phyloP scores from a whole-genome alignment of 495 filamentous ascomycete genomes.

The Aspergillus steynii region DNA sequence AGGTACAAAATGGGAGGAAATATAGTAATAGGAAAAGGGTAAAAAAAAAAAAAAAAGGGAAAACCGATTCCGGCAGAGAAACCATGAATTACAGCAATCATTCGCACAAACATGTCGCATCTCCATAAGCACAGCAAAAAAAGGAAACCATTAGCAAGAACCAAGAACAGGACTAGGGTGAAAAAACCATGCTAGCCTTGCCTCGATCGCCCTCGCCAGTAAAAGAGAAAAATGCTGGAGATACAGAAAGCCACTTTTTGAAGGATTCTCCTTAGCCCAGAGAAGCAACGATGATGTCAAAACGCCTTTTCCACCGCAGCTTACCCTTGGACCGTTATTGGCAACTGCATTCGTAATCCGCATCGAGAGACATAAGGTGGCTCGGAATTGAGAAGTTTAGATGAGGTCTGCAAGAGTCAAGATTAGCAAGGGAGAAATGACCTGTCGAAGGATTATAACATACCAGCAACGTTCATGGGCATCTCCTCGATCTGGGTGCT shows the following conservation, averaged over 20 bases:
- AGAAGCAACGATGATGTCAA: slow-evolving; percentile 30
- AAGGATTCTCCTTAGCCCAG: slow-evolving; percentile 33
- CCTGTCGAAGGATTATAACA: slow-evolving; percentile 9
- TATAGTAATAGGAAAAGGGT: slow-evolving; percentile 22
- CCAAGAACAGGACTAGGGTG: neutral
- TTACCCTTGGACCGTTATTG: slow-evolving; percentile 32
- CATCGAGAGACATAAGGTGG: slow-evolving; percentile 39
- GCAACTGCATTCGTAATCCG: slow-evolving; percentile 47
- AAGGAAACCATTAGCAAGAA: slow-evolving; percentile 41
- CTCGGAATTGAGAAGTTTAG: slow-evolving; percentile 38
- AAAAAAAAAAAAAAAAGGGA: slow-evolving; percentile 26
- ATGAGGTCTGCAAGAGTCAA: slow-evolving; percentile 47
- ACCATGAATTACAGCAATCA: slow-evolving; percentile 45
- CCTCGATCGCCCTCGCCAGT: slow-evolving; percentile 11
- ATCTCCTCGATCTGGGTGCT: slow-evolving; percentile 65
- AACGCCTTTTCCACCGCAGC: slow-evolving; percentile 36
- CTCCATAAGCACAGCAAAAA: slow-evolving; percentile 43
- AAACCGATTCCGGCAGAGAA: slow-evolving; percentile 31
- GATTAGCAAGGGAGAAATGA: slow-evolving; percentile 10
- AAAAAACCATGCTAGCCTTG: neutral
- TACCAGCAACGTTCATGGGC: slow-evolving; percentile 62
- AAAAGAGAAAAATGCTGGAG: slow-evolving; percentile 38
- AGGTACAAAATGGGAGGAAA: slow-evolving; percentile 39
- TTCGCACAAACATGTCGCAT: slow-evolving; percentile 46
- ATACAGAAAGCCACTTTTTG: slow-evolving; percentile 52